A percentile compares a stretch with the other conserved stretches of the same genome.
Evolutionary conservation across 176 grass and related monocot species (phyloP).

Genomic region (Eragrostis curvula): DNA sequence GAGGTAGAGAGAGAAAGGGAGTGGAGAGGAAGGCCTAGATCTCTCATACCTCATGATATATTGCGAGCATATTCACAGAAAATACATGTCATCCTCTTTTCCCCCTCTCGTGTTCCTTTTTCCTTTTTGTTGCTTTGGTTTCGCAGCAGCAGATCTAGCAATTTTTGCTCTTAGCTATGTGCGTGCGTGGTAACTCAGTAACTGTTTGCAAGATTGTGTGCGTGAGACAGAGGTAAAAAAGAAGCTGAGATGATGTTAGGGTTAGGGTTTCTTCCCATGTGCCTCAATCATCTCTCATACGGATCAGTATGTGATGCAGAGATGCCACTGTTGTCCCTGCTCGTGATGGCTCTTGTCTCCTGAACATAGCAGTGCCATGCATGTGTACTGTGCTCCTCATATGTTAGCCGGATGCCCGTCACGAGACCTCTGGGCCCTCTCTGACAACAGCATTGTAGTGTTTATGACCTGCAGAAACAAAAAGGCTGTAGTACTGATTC

Average conservation of each 20-base stretch:
- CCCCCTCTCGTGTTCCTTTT: neutral
- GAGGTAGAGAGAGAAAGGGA: neutral
- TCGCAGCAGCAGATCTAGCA: conserved; percentile 42
- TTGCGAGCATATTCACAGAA: conserved; percentile 22
- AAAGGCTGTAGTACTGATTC: neutral
- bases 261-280: conserved; percentile 64
- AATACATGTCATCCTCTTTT: neutral
- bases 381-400: conserved; percentile 48
- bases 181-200: conserved; percentile 34
- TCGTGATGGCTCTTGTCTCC: conserved; percentile 40
- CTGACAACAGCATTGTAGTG: conserved; percentile 49
- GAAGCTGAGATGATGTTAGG: conserved; percentile 28
- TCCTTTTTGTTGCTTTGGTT: conserved; percentile 45
- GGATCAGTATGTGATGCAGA: conserved; percentile 13
- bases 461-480: conserved; percentile 16
- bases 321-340: conserved; percentile 39
- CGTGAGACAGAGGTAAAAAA: neutral
- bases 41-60: conserved; percentile 41
- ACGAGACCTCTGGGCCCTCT: conserved; percentile 46
- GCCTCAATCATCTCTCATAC: neutral
- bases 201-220: conserved; percentile 16
- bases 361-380: conserved; percentile 33
- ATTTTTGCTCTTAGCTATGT: conserved; percentile 13
- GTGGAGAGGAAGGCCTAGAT: conserved; percentile 17
- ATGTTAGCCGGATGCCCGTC: conserved; percentile 38